A percentile compares a stretch with the other conserved stretches of the same genome.
Conservation (phyloP, 805 yeast genomes). For the Sugiyamaella boreocaroliniensis region DNA sequence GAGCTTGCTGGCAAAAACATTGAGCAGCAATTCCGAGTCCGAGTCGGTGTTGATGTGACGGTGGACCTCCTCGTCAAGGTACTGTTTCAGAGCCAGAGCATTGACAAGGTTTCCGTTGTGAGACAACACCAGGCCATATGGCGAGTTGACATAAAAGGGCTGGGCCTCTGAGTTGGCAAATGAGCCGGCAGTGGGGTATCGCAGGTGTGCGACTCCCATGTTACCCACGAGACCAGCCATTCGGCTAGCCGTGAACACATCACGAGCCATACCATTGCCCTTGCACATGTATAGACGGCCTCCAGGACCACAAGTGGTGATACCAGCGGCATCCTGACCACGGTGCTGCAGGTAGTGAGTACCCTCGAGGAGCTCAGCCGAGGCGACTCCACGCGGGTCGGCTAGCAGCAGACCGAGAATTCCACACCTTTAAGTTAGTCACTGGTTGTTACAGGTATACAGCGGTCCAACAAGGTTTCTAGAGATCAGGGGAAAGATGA, state of each 20-base stretch:
- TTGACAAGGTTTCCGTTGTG: constrained; percentile 96
- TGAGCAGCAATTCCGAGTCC: constrained; percentile 85
- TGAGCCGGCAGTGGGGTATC: constrained; percentile 98
- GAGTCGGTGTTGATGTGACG: constrained; percentile 97
- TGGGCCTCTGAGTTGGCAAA: constrained; percentile 96
- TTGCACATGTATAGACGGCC: constrained; percentile 96
- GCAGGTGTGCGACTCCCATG: constrained; percentile 90
- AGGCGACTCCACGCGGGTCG: constrained; percentile 64
- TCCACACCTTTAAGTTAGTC: constrained; percentile 69
- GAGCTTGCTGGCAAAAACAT: constrained; percentile 85
- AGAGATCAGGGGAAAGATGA: constrained; percentile 13
- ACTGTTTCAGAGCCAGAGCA: constrained; percentile 64
- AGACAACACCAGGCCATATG: constrained; percentile 83
- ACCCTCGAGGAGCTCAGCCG: constrained; percentile 88
- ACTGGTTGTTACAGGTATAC: too few relatives aligned
- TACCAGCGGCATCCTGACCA: constrained; percentile 99
- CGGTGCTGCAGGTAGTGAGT: constrained; percentile 90
- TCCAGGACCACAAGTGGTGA: constrained; percentile 87
- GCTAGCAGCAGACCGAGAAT: constrained; percentile 82
- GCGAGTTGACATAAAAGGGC: constrained; percentile 96
- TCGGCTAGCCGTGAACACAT: constrained; percentile 83
- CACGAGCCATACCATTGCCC: constrained; percentile 98
- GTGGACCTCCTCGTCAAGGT: constrained; percentile 89
- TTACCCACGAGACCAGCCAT: constrained; percentile 77
- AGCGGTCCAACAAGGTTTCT: not conserved